Percentiles rank a stretch among this genome's conserved stretches.
phyloP scores from a whole-genome alignment of 179 eudicot species.

The Actinidia arguta region DNA sequence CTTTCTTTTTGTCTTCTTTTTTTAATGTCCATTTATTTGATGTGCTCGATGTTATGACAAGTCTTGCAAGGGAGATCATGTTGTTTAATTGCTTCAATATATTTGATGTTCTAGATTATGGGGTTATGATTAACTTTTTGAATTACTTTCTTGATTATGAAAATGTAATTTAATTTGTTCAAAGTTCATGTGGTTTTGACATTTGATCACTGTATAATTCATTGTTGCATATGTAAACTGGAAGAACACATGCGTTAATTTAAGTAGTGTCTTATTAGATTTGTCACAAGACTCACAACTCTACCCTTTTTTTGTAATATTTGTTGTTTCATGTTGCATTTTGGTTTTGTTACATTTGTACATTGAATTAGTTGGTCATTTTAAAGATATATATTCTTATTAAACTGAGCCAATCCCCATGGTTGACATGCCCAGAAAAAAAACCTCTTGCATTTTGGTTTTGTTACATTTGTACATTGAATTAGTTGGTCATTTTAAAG shows the following conservation, averaged over 20 bases:
- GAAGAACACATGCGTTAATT: background rate
- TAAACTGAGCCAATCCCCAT: background rate
- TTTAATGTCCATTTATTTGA: background rate
- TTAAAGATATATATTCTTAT: too few species aligned
- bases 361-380: constrained; percentile 3
- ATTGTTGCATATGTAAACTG: background rate
- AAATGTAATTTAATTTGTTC: too few species aligned
- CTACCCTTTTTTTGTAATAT: background rate
- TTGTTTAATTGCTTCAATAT: background rate
- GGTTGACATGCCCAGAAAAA: background rate
- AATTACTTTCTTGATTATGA: background rate
- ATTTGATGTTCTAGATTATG: background rate
- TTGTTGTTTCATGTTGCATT: constrained; percentile 1
- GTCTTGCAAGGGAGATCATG: background rate
- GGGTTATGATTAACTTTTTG: background rate
- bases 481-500: too few species aligned
- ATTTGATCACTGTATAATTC: background rate
- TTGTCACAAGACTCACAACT: too few species aligned
- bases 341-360: background rate
- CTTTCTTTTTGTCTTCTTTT: background rate
- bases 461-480: background rate
- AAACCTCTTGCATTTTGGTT: background rate
- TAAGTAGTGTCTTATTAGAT: background rate
- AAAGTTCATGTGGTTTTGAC: background rate
- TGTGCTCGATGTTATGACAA: background rate